Evolutionary conservation across 805 yeast species (phyloP).

Genomic region (Myxozyma kluyveri): DNA sequence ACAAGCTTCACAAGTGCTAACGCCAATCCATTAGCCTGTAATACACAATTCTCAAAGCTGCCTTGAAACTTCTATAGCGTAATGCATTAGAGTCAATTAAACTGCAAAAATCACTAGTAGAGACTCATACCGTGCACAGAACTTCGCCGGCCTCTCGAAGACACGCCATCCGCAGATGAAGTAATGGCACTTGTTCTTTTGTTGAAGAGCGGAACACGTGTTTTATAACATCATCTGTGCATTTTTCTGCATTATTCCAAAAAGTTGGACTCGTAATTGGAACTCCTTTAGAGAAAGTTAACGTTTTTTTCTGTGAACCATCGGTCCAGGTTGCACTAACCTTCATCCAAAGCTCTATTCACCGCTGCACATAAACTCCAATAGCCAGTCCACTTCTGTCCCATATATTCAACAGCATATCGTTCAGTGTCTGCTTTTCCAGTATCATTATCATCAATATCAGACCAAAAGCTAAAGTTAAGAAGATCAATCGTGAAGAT

Average conservation of each 20-base stretch:
- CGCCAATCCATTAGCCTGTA: slow-evolving; percentile 37
- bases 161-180: slow-evolving; percentile 38
- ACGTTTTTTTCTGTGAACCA: neutral
- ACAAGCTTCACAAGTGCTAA: slow-evolving; percentile 36
- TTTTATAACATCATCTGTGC: slow-evolving; percentile 30
- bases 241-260: slow-evolving; percentile 38
- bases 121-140: slow-evolving; percentile 19
- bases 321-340: slow-evolving; percentile 5
- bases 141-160: slow-evolving; percentile 41
- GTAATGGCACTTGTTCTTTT: slow-evolving; percentile 38
- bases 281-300: slow-evolving; percentile 30
- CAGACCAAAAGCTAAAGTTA: slow-evolving; percentile 48
- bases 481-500: slow-evolving; percentile 44
- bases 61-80: slow-evolving; percentile 16
- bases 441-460: slow-evolving; percentile 36
- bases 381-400: slow-evolving; percentile 43
- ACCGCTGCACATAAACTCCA: slow-evolving; percentile 47
- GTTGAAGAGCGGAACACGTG: slow-evolving; percentile 40
- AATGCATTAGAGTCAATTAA: neutral
- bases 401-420: slow-evolving; percentile 39
- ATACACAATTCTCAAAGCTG: slow-evolving; percentile 34
- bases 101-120: neutral
- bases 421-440: slow-evolving; percentile 36
- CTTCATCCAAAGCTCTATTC: slow-evolving; percentile 43
- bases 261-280: slow-evolving; percentile 41